Base-by-base conservation (phyloP, 2,329 filamentous ascomycete species). In the Elsinoe arachidis region DNA sequence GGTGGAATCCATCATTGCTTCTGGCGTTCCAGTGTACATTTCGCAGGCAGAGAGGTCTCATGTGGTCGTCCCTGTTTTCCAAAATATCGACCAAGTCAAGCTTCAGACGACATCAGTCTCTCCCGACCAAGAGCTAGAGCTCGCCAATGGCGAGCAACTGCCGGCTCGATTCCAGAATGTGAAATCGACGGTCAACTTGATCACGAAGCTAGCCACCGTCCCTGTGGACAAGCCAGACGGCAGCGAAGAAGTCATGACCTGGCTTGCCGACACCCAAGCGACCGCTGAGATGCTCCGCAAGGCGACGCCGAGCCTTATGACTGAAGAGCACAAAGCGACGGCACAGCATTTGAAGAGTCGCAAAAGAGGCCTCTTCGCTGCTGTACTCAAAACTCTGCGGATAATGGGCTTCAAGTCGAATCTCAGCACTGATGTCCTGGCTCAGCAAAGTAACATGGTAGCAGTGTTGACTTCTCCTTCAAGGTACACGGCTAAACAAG, bases 391-490 rank as follows among this genome's bases (percentile, higher is more conserved):
- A 66, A 82, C 85, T 19, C 75, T 96, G 26, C 84, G 90, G 35
- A 82, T 86, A 58, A 97, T 99, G 92, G 93, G 93, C 3, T 82
- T 99, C 64, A 86, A 86, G 64, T 84, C 85, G 55, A 96, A 96
- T 67, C 77, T 95, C 14, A 84, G 87, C 62, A 84, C 83, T 12
- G 83, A 88, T 66, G 78, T 86, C 43, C 76, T 97, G 15, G 79
- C 80, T 38, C 82, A 83, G 55, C 93, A 99, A 70, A 78, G 81
- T 26, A 86, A 88, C 0, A 75, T 88, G 6, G 80, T 87, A 5
- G 72, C 79, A 4, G 78, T 96, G 1, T 78, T 99, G 26, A 80
- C 88, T 1, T 79, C 78, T 2, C 30, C 56, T 33, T 60, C 61
- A 38, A 52, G 2, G 52, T 12, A 57, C 65, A 55, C 60, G 67